Percentiles rank a stretch among this genome's conserved stretches.
These are phyloP conservation scores for Fusarium stilboides DNA, from an alignment of 2,329 filamentous ascomycete species.

Conservation along the genomic window DNA sequence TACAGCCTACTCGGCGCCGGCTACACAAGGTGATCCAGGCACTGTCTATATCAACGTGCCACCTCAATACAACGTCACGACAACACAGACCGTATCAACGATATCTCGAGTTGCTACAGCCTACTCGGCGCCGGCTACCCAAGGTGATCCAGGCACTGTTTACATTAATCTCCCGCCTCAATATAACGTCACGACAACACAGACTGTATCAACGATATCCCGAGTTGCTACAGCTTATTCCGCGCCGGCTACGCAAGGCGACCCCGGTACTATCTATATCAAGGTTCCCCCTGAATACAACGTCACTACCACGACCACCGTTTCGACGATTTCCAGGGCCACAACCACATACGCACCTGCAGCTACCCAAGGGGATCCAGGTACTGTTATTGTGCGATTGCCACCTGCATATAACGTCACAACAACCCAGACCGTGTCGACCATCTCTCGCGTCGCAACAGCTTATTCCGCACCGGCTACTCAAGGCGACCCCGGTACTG, in stretches of 20 bases:
- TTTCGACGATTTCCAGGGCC: conserved; percentile 7
- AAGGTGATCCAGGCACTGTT: conserved; percentile 23
- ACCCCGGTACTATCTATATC: conserved; percentile 18
- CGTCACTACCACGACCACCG: conserved; percentile 12
- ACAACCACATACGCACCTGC: conserved; percentile 20
- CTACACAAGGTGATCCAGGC: not conserved
- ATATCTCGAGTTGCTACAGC: not conserved
- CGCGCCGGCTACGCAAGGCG: not conserved
- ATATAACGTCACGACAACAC: conserved; percentile 24
- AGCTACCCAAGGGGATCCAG: conserved; percentile 12
- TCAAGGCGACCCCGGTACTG: not conserved
- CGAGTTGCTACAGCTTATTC: not conserved
- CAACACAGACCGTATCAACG: not conserved
- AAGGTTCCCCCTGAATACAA: conserved; percentile 8
- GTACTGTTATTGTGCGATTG: conserved; percentile 5
- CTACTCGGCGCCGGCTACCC: conserved; percentile 1
- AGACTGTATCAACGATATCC: not conserved
- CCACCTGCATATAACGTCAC: conserved; percentile 2
- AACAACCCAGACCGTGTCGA: not conserved
- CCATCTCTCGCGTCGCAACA: not conserved
- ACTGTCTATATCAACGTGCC: not conserved
- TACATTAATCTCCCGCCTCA: not conserved
- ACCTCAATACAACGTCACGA: not conserved
- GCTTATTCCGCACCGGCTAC: not conserved
- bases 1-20: not conserved